Percentiles rank a stretch among this genome's conserved stretches.
These are phyloP conservation scores for Pseudozyma hubeiensis DNA, from an alignment of 1,284 basidiomycete species.

Conservation along the genomic window DNA sequence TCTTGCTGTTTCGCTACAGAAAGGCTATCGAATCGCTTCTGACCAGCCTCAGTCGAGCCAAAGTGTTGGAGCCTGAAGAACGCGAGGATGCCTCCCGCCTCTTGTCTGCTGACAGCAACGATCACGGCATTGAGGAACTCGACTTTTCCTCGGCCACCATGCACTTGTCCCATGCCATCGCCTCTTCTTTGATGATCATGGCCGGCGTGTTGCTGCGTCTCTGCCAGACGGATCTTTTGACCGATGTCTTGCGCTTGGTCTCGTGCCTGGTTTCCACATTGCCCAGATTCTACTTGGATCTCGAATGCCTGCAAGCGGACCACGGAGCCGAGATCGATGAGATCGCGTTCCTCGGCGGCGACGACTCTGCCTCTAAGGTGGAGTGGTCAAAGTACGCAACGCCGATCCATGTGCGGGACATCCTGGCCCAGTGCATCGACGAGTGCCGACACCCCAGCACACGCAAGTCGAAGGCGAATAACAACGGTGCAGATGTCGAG, in stretches of 20 bases:
- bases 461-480: background rate
- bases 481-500: background rate
- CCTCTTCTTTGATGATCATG: constrained; percentile 38
- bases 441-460: constrained; percentile 16
- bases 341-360: constrained; percentile 14
- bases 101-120: constrained; percentile 8
- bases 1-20: constrained; percentile 31
- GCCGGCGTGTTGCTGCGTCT: constrained; percentile 44
- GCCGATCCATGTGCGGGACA: constrained; percentile 28
- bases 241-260: constrained; percentile 39
- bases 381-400: constrained; percentile 16
- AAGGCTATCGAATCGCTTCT: constrained; percentile 35
- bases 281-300: constrained; percentile 40
- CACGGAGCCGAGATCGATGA: constrained; percentile 20
- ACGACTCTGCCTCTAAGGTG: background rate
- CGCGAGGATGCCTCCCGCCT: constrained; percentile 32
- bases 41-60: constrained; percentile 25
- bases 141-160: constrained; percentile 37
- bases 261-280: constrained; percentile 22
- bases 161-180: constrained; percentile 38
- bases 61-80: constrained; percentile 32
- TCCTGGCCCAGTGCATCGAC: constrained; percentile 41
- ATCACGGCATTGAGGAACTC: constrained; percentile 20
- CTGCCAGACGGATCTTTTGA: constrained; percentile 40
- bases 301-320: constrained; percentile 27